Base-by-base conservation (phyloP, 805 yeast genomes). In the Monosporozyma servazzii region DNA sequence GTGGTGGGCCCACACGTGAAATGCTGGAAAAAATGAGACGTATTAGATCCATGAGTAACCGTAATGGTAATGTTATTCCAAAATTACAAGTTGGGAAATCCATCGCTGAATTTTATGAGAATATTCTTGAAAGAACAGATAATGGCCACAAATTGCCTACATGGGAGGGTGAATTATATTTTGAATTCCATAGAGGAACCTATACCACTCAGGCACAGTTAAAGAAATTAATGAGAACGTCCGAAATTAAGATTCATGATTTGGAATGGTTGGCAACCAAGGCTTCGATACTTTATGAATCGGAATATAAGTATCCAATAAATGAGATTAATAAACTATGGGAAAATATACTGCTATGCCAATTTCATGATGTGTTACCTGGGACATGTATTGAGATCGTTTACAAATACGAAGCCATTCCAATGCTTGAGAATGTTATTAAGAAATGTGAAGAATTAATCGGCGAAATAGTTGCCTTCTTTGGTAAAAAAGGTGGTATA, bases 301-400 rank as follows among this genome's bases (percentile, higher is more conserved):
- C 71, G 1, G 65, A 70, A 23, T 91, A 82, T 67, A 71, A 70
- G 52, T 91, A 91, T 65, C 99, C 99, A 2, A 72, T 75, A 31
- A 70, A 76, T 39, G 78, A 82, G 53, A 75, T 91, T 44, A 81
- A 82, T 55, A 75, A 70, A 2, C 67, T 91, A 54, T 91, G 99
- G 99, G 91, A 88, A 65, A 82, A 87, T 66, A 80, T 91, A 20
- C 80, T 89, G 54, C 72, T 93, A 51, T 89, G 96, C 64, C 98
- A 91, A 66, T 91, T 91, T 72, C 99, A 91, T 67, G 99, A 91
- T 71, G 97, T 91, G n/a, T 75, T 93, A 49, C 99, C 99, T 2
- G 99, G 99, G 2, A 84, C 95, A 5, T 88, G 96, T 69, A 91
- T 91, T 61, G 96, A 88, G 55, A 80, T 88, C 81, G 96, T 93